Percentiles rank a stretch among this genome's conserved stretches.
Evolutionary conservation across 2,329 filamentous ascomycete genomes (phyloP).

Genomic region (Ophioceras dolichostomum): DNA sequence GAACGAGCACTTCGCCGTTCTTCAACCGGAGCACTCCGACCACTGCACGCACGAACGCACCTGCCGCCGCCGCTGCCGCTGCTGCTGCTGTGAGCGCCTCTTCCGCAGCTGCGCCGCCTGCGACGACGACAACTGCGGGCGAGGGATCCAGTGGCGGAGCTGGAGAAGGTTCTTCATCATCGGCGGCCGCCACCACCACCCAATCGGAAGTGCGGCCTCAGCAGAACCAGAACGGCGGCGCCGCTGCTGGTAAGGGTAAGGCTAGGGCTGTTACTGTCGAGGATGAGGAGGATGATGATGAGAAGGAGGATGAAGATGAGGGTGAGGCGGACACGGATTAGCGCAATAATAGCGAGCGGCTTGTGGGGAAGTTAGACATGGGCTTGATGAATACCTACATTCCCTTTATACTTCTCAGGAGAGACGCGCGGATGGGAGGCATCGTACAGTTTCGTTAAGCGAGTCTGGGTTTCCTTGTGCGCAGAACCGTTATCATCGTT

Average conservation of each 20-base stretch:
- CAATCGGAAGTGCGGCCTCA: conserved; percentile 3
- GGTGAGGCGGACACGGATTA: no score
- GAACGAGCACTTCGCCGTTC: no score
- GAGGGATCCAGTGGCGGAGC: conserved; percentile 29
- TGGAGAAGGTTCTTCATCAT: conserved; percentile 6
- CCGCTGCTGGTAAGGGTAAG: conserved; percentile 18
- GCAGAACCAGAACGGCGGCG: neutral
- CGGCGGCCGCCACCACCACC: conserved; percentile 9
- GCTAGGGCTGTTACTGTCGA: conserved; percentile 32
- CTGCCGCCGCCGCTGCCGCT: neutral
- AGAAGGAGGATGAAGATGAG: neutral
- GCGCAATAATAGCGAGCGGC: no score
- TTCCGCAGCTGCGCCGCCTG: neutral
- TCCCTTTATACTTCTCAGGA: no score
- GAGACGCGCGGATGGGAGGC: no score
- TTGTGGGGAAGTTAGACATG: no score
- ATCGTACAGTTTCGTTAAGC: no score
- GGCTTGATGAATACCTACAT: no score
- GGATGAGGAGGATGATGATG: conserved; percentile 22
- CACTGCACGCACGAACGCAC: no score
- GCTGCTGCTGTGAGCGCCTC: neutral
- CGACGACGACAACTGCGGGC: conserved; percentile 13
- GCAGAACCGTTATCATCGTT: no score
- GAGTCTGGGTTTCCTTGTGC: no score
- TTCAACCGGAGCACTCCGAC: no score